Percentiles rank a stretch among this genome's conserved stretches.
Evolutionary conservation across 305 asterid species (phyloP).

Genomic region (Fraxinus dipetala): DNA sequence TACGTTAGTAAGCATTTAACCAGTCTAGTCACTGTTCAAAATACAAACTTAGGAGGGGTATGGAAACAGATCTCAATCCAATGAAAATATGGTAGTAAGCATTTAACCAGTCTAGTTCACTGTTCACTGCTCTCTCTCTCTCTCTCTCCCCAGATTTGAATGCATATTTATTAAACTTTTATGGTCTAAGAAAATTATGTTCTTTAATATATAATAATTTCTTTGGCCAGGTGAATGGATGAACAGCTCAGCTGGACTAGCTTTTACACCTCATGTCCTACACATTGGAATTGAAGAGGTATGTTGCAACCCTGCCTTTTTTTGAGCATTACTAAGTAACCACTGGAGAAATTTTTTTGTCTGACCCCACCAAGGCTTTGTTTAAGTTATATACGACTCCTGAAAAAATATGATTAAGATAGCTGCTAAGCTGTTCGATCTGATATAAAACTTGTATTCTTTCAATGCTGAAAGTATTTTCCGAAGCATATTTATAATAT

Average conservation of each 20-base stretch:
- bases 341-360: background rate
- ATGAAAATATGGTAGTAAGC: too few species aligned
- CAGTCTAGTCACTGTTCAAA: background rate
- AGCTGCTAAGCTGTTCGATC: background rate
- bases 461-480: background rate
- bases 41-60: too few species aligned
- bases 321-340: background rate
- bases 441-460: background rate
- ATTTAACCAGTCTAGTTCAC: too few species aligned
- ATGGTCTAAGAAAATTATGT: background rate
- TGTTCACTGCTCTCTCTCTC: background rate
- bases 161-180: background rate
- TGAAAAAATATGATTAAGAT: background rate
- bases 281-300: constrained; percentile 45
- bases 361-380: background rate
- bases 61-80: too few species aligned
- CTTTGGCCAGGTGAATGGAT: constrained; percentile 67
- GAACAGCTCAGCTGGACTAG: constrained; percentile 73
- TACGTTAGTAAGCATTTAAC: background rate
- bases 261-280: constrained; percentile 70
- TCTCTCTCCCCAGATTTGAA: background rate
- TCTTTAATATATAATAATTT: background rate
- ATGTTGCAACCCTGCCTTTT: background rate
- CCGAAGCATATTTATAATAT: background rate
- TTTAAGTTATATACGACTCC: background rate